Percentiles rank a stretch among this genome's conserved stretches.
Conservation (phyloP, 768 basidiomycete species). For the Suillus ampliporus region DNA sequence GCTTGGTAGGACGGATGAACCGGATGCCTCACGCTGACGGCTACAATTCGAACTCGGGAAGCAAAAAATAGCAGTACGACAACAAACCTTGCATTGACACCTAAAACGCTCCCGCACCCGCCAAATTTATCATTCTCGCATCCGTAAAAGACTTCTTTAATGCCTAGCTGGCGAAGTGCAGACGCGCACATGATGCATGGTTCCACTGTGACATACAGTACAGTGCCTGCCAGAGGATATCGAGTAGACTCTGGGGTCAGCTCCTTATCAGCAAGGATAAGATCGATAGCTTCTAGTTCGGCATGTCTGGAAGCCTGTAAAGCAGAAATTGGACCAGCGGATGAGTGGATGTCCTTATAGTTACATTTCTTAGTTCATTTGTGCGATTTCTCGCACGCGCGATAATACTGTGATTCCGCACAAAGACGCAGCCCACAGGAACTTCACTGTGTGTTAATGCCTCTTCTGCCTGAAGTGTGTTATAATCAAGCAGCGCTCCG, state of each 20-base stretch:
- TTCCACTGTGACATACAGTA: slow-evolving; percentile 97
- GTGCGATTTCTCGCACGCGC: slow-evolving; percentile 92
- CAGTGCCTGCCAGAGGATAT: slow-evolving; percentile 78
- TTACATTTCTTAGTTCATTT: slow-evolving; percentile 90
- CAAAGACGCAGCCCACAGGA: slow-evolving; percentile 96
- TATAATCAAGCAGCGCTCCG: slow-evolving; percentile 9
- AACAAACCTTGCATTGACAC: slow-evolving; percentile 77
- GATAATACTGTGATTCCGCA: slow-evolving; percentile 76
- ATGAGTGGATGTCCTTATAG: slow-evolving; percentile 20
- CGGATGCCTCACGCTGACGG: slow-evolving; percentile 68
- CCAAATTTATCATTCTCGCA: slow-evolving; percentile 97
- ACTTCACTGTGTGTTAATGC: slow-evolving; percentile 87
- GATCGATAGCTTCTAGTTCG: slow-evolving; percentile 95
- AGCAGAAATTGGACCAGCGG: slow-evolving; percentile 11
- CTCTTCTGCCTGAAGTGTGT: slow-evolving; percentile 68
- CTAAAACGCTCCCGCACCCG: slow-evolving; percentile 93
- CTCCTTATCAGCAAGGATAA: slow-evolving; percentile 67
- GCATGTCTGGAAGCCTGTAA: slow-evolving; percentile 93
- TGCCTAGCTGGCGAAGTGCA: slow-evolving; percentile 91
- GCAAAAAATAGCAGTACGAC: slow-evolving; percentile 2
- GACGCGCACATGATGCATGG: slow-evolving; percentile 99
- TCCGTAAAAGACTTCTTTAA: slow-evolving; percentile 89
- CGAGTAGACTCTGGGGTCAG: slow-evolving; percentile 54
- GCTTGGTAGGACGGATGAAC: slow-evolving; percentile 77
- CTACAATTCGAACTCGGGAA: slow-evolving; percentile 1